phyloP scores from a whole-genome alignment of 441 rosid genomes.

The Manihot esculenta region DNA sequence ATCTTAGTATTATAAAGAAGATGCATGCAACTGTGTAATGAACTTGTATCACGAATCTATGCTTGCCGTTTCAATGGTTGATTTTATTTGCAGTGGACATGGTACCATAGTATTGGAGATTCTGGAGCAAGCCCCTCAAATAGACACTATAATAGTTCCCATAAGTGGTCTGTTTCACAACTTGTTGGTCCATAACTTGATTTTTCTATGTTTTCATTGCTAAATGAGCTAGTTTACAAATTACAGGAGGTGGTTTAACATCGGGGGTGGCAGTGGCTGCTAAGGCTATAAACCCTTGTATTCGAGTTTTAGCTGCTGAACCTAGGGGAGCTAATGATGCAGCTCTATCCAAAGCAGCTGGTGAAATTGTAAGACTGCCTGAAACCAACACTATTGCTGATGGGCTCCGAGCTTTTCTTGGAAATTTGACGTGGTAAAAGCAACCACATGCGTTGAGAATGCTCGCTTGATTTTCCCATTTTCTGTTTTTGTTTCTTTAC shows the following conservation, averaged over 20 bases:
- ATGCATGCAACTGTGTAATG: too few relatives aligned
- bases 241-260: constrained; percentile 76
- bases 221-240: background rate
- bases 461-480: background rate
- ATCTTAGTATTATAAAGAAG: background rate
- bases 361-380: constrained; percentile 57
- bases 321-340: constrained; percentile 90
- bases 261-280: constrained; percentile 94
- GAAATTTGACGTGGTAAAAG: constrained; percentile 74
- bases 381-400: constrained; percentile 75
- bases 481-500: background rate
- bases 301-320: constrained; percentile 82
- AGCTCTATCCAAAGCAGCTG: constrained; percentile 76
- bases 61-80: background rate
- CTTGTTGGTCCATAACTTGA: background rate
- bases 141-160: constrained; percentile 75
- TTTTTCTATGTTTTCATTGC: background rate
- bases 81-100: constrained; percentile 65
- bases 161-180: constrained; percentile 59
- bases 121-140: constrained; percentile 64
- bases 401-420: constrained; percentile 88
- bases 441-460: constrained; percentile 3
- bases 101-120: constrained; percentile 84
- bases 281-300: constrained; percentile 74
- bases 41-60: background rate